Percentiles rank a stretch among this genome's conserved stretches.
phyloP scores from a whole-genome alignment of 2,329 filamentous ascomycete species.

The Tolypocladium capitatum region DNA sequence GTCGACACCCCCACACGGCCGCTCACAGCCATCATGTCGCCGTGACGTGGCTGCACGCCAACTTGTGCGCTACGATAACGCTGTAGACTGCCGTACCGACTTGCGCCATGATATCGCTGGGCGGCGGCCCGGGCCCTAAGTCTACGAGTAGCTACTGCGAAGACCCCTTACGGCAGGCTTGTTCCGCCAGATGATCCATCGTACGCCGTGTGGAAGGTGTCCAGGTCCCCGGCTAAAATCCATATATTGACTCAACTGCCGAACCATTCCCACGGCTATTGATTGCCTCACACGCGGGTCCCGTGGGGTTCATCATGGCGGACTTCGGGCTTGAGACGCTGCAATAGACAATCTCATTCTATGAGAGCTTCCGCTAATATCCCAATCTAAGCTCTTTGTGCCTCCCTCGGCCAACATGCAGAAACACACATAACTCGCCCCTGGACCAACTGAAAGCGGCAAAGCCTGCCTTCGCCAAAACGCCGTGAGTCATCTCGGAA shows the following conservation, averaged over 20 bases:
- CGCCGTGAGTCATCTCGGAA: background rate
- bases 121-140: no score
- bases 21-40: background rate
- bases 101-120: no score
- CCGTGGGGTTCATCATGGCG: background rate
- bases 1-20: no score
- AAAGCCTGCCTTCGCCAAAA: background rate
- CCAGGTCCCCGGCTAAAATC: no score
- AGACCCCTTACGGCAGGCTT: no score
- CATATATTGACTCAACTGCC: background rate
- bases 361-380: background rate
- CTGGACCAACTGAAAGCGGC: background rate
- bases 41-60: background rate
- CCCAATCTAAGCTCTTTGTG: background rate
- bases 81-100: no score
- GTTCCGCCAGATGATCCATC: no score
- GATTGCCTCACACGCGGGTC: background rate
- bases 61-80: no score
- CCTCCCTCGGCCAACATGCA: background rate
- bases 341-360: background rate
- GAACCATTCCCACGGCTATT: background rate
- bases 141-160: no score
- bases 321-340: background rate
- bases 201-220: no score
- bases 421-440: background rate